These are phyloP conservation scores for Aspergillus sclerotialis DNA, from an alignment of 2,329 filamentous ascomycete species.

Conservation along the genomic window DNA sequence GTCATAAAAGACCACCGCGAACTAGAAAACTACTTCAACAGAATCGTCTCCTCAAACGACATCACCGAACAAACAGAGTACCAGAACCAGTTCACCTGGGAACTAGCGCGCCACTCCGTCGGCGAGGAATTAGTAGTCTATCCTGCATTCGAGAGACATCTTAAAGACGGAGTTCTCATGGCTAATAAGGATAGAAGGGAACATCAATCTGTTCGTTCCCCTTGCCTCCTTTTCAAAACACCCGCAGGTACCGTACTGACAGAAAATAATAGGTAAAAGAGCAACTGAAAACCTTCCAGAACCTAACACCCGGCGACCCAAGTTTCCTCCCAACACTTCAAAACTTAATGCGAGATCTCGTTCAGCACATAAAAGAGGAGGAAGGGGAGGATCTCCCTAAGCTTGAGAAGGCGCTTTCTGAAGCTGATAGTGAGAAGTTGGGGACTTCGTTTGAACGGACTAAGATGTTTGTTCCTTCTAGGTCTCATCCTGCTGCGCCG, in stretches of 20 bases:
- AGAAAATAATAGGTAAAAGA: slow-evolving; percentile 41
- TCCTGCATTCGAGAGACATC: slow-evolving; percentile 1
- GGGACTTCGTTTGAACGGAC: slow-evolving; percentile 43
- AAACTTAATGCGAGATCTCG: slow-evolving; percentile 36
- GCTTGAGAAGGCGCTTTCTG: slow-evolving; percentile 39
- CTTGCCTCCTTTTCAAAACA: neutral
- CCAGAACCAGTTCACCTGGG: slow-evolving; percentile 2
- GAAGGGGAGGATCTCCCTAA: slow-evolving; percentile 43
- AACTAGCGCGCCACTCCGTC: slow-evolving; percentile 1
- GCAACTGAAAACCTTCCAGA: slow-evolving; percentile 44
- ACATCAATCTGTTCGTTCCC: neutral
- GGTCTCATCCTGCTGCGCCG: slow-evolving; percentile 45
- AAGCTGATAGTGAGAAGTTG: slow-evolving; percentile 29
- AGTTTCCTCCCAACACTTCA: slow-evolving; percentile 41
- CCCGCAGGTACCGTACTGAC: too few relatives aligned
- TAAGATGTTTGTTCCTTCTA: slow-evolving; percentile 48
- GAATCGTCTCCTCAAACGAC: neutral
- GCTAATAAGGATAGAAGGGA: slow-evolving; percentile 1
- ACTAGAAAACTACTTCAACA: slow-evolving; percentile 1
- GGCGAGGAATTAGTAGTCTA: slow-evolving; percentile 2
- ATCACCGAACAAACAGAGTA: neutral
- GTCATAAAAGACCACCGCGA: slow-evolving; percentile 1
- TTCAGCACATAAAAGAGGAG: slow-evolving; percentile 45
- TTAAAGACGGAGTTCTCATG: neutral
- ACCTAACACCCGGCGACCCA: slow-evolving; percentile 31